Percentiles rank a stretch among this genome's conserved stretches.
phyloP scores from a whole-genome alignment of 2,329 filamentous ascomycete species.

The Trichoderma sp. region DNA sequence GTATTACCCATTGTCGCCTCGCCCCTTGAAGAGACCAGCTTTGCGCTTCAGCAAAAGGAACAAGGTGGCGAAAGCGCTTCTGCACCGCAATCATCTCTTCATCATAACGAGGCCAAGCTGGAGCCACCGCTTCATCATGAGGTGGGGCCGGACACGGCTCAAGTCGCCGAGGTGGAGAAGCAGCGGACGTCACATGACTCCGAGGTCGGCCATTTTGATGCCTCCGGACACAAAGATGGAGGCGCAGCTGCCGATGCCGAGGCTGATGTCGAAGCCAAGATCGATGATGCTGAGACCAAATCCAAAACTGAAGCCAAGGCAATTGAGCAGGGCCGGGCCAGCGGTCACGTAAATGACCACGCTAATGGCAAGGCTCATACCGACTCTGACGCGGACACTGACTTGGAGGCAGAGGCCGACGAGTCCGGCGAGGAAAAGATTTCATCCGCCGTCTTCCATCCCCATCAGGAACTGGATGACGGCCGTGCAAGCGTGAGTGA shows the following conservation, averaged over 20 bases:
- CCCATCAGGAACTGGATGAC: conserved; percentile 63
- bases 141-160: conserved; percentile 31
- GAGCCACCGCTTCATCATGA: conserved; percentile 22
- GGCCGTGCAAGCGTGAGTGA: conserved; percentile 35
- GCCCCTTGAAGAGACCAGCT: neutral
- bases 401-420: conserved; percentile 46
- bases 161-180: conserved; percentile 32
- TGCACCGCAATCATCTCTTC: conserved; percentile 23
- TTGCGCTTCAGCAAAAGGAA: neutral
- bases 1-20: neutral
- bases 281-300: conserved; percentile 34
- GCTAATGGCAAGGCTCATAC: conserved; percentile 52
- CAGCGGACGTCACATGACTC: conserved; percentile 43
- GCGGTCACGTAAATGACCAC: neutral
- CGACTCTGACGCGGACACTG: neutral
- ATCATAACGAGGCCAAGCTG: conserved; percentile 28
- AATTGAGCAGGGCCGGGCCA: neutral
- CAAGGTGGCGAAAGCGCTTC: neutral
- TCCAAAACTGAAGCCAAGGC: conserved; percentile 30
- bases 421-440: conserved; percentile 81
- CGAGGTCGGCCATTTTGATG: conserved; percentile 40
- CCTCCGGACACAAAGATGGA: conserved; percentile 24
- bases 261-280: neutral
- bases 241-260: conserved; percentile 35
- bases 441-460: conserved; percentile 80